Base-by-base conservation (phyloP, 768 basidiomycete genomes). In the Auriscalpium orientale region DNA sequence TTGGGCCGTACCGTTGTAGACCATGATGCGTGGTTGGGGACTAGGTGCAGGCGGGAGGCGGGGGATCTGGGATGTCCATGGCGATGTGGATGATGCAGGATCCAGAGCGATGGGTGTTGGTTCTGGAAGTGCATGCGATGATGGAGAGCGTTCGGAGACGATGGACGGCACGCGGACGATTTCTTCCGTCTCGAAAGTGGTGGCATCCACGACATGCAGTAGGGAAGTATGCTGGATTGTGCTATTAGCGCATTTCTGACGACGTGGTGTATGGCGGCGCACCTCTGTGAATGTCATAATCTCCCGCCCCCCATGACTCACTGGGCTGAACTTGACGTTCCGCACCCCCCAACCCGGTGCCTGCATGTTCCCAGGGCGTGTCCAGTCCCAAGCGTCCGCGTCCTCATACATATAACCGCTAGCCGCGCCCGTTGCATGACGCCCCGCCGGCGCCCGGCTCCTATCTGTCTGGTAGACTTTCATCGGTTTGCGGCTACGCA, bases 281-380 rank as follows among this genome's bases (percentile, higher is more conserved):
- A 92, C 91, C 83, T 95, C 93, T 15, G 93, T 91, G 70, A 94
- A 97, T 0, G 83, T 84, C 81, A 95, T 81, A 1, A 94, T 68
- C 69, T 95, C 94, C 58, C 81, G 79, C 22, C 82, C 76, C 52
- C 70, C 68, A 21, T 72, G 66, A 20, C 82, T 82, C 2, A 81
- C 79, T 11, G 81, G 78, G 56, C 83, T 82, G 70, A 95, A 97
- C 68, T 95, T 95, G 65, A 97, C 83, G 55, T 78, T 91, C 54
- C 94, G 73, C 8, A 87, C 87, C 44, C 91, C 90, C 82, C 91
- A 93, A 1, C 88, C 87, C 3, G 89, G 87, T 0, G 86, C 85
- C 56, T 73, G 40, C 77, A 12, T 59, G 40, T 44, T 51, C 55
- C 36, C 80, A 75, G 56, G 55, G 46, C 80, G 73, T 10, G 78